A percentile compares a stretch with the other conserved stretches of the same genome.
Evolutionary conservation across 2,329 filamentous ascomycete species (phyloP).

Genomic region (Curvularia spicifera): DNA sequence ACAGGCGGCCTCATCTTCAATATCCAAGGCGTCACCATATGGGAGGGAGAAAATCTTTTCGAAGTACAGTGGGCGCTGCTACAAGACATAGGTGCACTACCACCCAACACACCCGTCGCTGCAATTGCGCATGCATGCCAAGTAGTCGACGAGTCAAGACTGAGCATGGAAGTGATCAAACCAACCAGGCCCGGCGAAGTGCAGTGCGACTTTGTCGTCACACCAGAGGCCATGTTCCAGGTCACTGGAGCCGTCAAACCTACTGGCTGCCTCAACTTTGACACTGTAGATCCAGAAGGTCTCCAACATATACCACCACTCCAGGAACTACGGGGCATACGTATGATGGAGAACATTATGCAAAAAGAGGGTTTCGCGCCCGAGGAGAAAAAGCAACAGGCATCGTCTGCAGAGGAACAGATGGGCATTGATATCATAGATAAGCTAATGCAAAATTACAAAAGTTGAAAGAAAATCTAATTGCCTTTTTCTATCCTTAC

Average conservation of each 20-base stretch:
- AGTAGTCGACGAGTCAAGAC: conserved; percentile 44
- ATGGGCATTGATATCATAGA: conserved; percentile 44
- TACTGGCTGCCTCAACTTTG: conserved; percentile 49
- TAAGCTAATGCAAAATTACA: conserved; percentile 41
- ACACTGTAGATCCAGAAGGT: conserved; percentile 45
- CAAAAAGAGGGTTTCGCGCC: conserved; percentile 22
- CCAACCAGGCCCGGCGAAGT: conserved; percentile 49
- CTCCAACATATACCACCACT: conserved; percentile 49
- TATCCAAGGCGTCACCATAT: conserved; percentile 48
- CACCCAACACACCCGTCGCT: conserved; percentile 34
- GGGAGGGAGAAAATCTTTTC: conserved; percentile 53
- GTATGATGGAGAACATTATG: conserved; percentile 47
- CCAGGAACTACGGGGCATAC: conserved; percentile 47
- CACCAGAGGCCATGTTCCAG: conserved; percentile 42
- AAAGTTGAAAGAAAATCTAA: conserved; percentile 15
- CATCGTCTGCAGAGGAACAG: conserved; percentile 37
- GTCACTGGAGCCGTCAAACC: conserved; percentile 44
- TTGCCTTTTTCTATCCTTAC: background rate
- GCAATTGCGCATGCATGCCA: conserved; percentile 54
- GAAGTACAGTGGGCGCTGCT: conserved; percentile 55
- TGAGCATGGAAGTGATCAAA: conserved; percentile 29
- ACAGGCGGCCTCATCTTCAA: conserved; percentile 53
- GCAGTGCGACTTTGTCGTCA: conserved; percentile 52
- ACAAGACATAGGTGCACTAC: conserved; percentile 43
- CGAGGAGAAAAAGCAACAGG: conserved; percentile 14